phyloP scores from a whole-genome alignment of 2,329 filamentous ascomycete species.

The Colletotrichum sp. region DNA sequence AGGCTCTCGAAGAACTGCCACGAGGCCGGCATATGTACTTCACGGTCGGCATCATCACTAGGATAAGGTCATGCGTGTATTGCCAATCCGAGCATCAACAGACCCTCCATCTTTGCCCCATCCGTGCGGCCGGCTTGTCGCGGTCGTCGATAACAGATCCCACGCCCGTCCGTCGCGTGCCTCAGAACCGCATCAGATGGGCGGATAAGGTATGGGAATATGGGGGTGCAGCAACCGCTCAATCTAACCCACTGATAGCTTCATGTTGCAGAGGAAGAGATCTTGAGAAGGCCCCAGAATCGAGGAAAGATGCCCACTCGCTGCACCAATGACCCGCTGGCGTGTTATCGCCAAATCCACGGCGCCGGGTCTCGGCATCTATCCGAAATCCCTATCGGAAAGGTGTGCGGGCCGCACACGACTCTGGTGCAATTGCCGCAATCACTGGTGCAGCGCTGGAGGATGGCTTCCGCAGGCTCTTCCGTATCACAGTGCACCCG shows the following conservation, averaged over 20 bases:
- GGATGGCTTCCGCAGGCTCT: neutral
- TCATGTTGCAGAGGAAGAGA: neutral
- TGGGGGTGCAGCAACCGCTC: neutral
- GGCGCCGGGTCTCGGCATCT: neutral
- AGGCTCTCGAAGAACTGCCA: neutral
- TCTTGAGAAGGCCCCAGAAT: neutral
- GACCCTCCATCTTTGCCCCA: constrained; percentile 6
- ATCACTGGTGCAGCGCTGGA: neutral
- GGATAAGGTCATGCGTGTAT: neutral
- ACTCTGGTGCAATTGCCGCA: neutral
- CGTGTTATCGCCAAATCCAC: neutral
- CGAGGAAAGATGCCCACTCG: neutral
- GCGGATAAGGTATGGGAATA: neutral
- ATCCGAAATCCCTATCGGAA: constrained; percentile 15
- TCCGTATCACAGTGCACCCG: constrained; percentile 17
- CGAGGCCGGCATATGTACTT: constrained; percentile 7
- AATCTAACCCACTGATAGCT: neutral
- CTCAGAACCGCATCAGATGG: neutral
- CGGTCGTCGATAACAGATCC: constrained; percentile 3
- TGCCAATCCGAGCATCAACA: neutral
- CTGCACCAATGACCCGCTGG: neutral
- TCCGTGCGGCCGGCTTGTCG: constrained; percentile 4
- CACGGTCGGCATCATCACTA: neutral
- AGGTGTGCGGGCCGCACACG: constrained; percentile 4
- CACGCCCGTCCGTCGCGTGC: neutral